phyloP scores from a whole-genome alignment of 306 rosid species.

The Pueraria montana region DNA sequence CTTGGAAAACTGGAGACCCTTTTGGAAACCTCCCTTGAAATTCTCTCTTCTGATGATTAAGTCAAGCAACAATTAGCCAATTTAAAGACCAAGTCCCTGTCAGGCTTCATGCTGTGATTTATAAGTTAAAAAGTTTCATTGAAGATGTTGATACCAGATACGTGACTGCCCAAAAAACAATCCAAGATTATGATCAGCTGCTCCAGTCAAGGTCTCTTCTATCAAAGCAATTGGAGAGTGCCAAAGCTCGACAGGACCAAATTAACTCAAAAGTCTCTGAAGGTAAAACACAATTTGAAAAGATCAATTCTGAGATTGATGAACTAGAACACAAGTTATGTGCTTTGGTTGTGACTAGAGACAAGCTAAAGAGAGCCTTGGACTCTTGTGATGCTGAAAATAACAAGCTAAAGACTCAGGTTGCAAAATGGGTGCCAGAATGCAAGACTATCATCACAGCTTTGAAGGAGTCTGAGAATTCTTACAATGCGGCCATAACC shows the following conservation, averaged over 20 bases:
- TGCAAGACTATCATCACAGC: slow-evolving; percentile 5
- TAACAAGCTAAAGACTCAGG: neutral
- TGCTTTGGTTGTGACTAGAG: neutral
- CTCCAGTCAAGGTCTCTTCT: slow-evolving; percentile 11
- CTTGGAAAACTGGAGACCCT: neutral
- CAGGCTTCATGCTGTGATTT: neutral
- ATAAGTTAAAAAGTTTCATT: neutral
- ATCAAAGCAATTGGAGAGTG: slow-evolving; percentile 16
- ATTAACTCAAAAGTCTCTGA: neutral
- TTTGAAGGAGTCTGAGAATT: slow-evolving; percentile 2
- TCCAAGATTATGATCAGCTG: slow-evolving; percentile 18
- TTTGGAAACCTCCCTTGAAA: slow-evolving; percentile 5
- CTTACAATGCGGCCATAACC: neutral
- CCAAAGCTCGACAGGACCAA: neutral
- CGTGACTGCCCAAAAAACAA: slow-evolving; percentile 9
- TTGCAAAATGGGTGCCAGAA: slow-evolving; percentile 9
- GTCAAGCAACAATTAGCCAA: slow-evolving; percentile 13
- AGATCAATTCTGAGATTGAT: neutral
- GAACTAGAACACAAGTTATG: neutral
- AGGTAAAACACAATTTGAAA: neutral
- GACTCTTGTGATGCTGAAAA: neutral
- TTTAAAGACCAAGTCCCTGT: neutral
- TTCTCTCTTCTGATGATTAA: slow-evolving; percentile 7
- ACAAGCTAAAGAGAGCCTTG: neutral
- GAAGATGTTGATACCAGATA: neutral